Percentiles rank a stretch among this genome's conserved stretches.
Evolutionary conservation across 805 yeast genomes (phyloP).

Genomic region (Blastobotrys parvus): DNA sequence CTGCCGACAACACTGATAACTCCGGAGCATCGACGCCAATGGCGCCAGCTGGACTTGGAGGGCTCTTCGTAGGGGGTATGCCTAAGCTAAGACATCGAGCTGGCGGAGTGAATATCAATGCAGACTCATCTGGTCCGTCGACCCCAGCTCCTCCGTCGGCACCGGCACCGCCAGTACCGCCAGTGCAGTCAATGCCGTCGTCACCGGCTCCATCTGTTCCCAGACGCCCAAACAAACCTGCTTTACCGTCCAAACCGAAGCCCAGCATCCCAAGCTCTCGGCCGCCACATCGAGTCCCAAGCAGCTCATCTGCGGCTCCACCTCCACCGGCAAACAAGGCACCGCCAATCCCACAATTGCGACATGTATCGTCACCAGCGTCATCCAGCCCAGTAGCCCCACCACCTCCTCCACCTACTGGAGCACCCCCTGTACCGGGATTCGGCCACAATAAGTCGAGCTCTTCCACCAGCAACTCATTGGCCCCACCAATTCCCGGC

Average conservation of each 20-base stretch:
- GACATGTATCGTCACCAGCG: conserved; percentile 12
- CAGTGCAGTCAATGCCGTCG: conserved; percentile 16
- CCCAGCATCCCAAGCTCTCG: conserved; percentile 10
- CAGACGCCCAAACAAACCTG: conserved; percentile 7
- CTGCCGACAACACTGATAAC: conserved; percentile 23
- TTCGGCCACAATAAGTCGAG: conserved; percentile 12
- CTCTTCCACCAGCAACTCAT: conserved; percentile 1
- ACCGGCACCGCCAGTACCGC: conserved; percentile 14
- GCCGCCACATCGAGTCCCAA: conserved; percentile 2
- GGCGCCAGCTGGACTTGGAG: conserved; percentile 40
- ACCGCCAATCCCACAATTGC: conserved; percentile 12
- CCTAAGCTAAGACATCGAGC: conserved; percentile 54
- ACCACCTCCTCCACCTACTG: conserved; percentile 15
- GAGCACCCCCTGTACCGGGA: conserved; percentile 14
- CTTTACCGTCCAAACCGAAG: conserved; percentile 8
- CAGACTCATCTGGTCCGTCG: conserved; percentile 17
- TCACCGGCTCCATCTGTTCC: conserved; percentile 9
- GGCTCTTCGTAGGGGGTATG: conserved; percentile 69
- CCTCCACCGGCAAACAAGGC: conserved; percentile 19
- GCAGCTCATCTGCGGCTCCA: conserved; percentile 20
- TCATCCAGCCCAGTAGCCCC: conserved; percentile 4
- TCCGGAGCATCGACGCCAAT: conserved; percentile 17
- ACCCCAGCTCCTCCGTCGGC: conserved; percentile 26
- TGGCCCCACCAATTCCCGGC: conserved; percentile 5
- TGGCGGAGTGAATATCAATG: conserved; percentile 21